Percentiles rank a stretch among this genome's conserved stretches.
Conservation (phyloP, 2,329 filamentous ascomycete genomes). For the Microdochium paspali region DNA sequence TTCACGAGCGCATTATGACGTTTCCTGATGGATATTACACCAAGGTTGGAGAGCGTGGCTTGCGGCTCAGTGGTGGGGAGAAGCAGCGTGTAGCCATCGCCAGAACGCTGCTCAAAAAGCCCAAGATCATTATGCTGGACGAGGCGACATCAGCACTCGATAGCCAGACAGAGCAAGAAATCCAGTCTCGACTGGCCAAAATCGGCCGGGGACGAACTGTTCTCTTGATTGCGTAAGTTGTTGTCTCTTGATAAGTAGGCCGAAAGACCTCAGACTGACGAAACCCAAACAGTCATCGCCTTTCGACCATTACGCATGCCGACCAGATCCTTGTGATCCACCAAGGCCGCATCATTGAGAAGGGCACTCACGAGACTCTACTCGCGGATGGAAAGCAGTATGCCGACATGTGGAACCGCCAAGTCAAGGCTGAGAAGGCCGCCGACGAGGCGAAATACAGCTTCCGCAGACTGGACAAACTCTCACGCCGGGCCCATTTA, state of each 20-base stretch:
- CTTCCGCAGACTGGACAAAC: background rate
- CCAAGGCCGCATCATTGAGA: slow-evolving; percentile 67
- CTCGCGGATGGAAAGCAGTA: slow-evolving; percentile 64
- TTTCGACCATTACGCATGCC: slow-evolving; percentile 78
- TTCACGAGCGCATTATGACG: slow-evolving; percentile 82
- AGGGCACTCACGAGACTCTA: slow-evolving; percentile 70
- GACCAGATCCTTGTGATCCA: slow-evolving; percentile 77
- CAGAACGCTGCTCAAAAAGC: slow-evolving; percentile 84
- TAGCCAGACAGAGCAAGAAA: slow-evolving; percentile 86
- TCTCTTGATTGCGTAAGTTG: slow-evolving; percentile 79
- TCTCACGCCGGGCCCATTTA: background rate
- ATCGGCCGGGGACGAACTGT: slow-evolving; percentile 82
- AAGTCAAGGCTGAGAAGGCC: slow-evolving; percentile 68
- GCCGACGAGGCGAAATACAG: slow-evolving; percentile 26
- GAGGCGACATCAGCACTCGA: slow-evolving; percentile 89
- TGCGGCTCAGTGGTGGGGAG: slow-evolving; percentile 81
- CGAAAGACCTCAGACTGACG: background rate
- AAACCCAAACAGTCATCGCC: slow-evolving; percentile 56
- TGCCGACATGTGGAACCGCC: slow-evolving; percentile 80
- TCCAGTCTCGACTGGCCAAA: slow-evolving; percentile 75
- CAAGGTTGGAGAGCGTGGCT: slow-evolving; percentile 82
- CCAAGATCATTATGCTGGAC: slow-evolving; percentile 84
- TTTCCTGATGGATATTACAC: slow-evolving; percentile 86
- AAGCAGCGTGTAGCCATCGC: slow-evolving; percentile 93
- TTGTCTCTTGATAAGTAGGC: background rate